Base-by-base conservation (phyloP, 192 early-diverging fungal species). In the Linnemannia zychae region DNA sequence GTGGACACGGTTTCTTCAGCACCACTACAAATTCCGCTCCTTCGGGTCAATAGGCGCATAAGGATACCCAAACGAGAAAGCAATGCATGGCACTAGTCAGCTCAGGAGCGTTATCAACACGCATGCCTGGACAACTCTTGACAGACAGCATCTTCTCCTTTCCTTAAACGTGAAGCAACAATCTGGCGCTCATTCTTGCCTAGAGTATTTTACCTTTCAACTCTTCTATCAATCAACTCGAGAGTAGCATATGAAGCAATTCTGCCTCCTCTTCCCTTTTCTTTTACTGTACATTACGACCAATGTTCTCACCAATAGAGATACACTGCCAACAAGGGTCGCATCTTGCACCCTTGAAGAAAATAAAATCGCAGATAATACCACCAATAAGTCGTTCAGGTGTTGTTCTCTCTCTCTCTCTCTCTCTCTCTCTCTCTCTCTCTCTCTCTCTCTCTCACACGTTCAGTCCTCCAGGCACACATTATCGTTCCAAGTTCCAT, bases 1-100 rank as follows among this genome's bases (percentile, higher is more conserved):
- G 34, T 84, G 82, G 82, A 74, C 76, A 63, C 66, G 49, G 31
- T 84, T 84, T 57, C 57, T 84, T 46, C 66, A 84, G 20, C 71
- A 84, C 37, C 82, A 84, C 73, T 84, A 78, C 77, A 84, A 84
- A 68, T 71, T 78, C 47, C 71, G 77, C 33, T 63, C 57, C 57
- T 63, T 63, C 28, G 57, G 57, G 15, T 37, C 82, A 71, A 84
- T 84, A 75, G 73, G 82, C 38, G 76, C 76, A 53, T 84, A 75
- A 75, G 36, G 40, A 48, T 15, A 17, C 11, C 57, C 22, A 5
- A 0, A n/a, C 7, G n/a, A 57, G 53, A 57, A 57, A 24, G 53
- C 24, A 22, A 1, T 7, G 52, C 22, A n/a, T 7, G n/a, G 52
- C n/a, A n/a, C n/a, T n/a, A 3, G 40, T 44, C 53, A 36, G 20